phyloP scores from a whole-genome alignment of 352 stramenopile species.

The Phytophthora rubi region DNA sequence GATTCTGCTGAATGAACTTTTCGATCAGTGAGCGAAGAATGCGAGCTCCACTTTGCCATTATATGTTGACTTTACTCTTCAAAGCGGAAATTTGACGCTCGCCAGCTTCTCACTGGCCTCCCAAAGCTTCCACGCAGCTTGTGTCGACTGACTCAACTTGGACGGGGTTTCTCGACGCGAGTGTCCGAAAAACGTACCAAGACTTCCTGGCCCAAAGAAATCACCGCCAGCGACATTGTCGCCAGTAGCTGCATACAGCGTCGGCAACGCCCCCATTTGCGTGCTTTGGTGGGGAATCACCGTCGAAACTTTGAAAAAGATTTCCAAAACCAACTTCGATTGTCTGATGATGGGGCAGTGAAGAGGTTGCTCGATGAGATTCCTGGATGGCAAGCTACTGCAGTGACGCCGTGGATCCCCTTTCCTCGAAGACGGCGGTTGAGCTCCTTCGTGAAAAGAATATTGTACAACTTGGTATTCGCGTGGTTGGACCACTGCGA shows the following conservation, averaged over 20 bases:
- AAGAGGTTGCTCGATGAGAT: constrained; percentile 27
- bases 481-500: constrained; percentile 54
- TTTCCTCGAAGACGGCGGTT: constrained; percentile 40
- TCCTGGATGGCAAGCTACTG: not conserved
- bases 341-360: not conserved
- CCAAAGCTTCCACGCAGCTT: constrained; percentile 36
- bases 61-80: not conserved
- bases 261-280: not conserved
- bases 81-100: constrained; percentile 13
- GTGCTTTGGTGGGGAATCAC: not conserved
- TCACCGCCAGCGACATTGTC: constrained; percentile 12
- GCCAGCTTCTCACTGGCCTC: constrained; percentile 38
- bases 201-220: constrained; percentile 10
- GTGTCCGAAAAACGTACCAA: constrained; percentile 31
- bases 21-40: too few species aligned
- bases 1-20: too few species aligned
- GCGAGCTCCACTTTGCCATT: too few species aligned
- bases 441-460: constrained; percentile 91
- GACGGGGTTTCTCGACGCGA: constrained; percentile 28
- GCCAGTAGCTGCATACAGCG: constrained; percentile 19
- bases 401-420: not conserved
- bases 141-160: constrained; percentile 22
- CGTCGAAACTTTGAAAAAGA: constrained; percentile 4
- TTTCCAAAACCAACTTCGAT: constrained; percentile 8
- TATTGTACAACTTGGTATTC: constrained; percentile 91